A percentile compares a stretch with the other conserved stretches of the same genome.
These are phyloP conservation scores for Strobilomyces dryophilus DNA, from an alignment of 768 basidiomycete species.

Conservation along the genomic window DNA sequence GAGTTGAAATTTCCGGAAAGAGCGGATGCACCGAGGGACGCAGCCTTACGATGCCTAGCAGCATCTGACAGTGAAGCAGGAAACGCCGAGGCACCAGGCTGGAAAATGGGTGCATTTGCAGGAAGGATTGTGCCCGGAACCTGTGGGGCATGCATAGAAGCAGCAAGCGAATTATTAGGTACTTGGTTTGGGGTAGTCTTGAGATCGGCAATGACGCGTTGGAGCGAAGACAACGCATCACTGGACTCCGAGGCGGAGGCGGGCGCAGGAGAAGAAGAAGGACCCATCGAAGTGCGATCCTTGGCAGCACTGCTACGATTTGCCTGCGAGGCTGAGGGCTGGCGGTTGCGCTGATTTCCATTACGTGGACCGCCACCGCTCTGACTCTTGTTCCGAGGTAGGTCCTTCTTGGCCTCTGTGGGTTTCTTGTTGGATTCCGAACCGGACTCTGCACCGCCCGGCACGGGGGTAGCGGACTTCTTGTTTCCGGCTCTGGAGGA, in stretches of 20 bases:
- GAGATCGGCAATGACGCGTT: slow-evolving; percentile 90
- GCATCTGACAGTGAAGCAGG: slow-evolving; percentile 45
- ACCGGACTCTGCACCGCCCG: slow-evolving; percentile 56
- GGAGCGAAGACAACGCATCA: slow-evolving; percentile 81
- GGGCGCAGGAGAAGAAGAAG: slow-evolving; percentile 45
- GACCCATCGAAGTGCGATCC: slow-evolving; percentile 40
- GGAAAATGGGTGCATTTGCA: slow-evolving; percentile 67
- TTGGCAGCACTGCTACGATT: slow-evolving; percentile 48
- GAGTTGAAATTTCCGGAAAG: slow-evolving; percentile 60
- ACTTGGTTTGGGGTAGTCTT: slow-evolving; percentile 66
- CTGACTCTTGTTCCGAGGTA: slow-evolving; percentile 50
- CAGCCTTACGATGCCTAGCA: slow-evolving; percentile 78
- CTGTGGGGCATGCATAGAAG: slow-evolving; percentile 48
- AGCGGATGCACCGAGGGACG: slow-evolving; percentile 59
- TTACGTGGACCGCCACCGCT: slow-evolving; percentile 43
- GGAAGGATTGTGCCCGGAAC: slow-evolving; percentile 47
- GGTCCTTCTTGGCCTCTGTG: slow-evolving; percentile 47
- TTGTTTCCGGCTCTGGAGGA: slow-evolving; percentile 67
- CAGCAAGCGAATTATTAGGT: slow-evolving; percentile 35
- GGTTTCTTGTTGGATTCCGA: slow-evolving; percentile 69
- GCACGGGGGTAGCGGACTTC: slow-evolving; percentile 39
- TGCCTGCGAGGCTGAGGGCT: slow-evolving; percentile 55
- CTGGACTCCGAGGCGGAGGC: slow-evolving; percentile 58
- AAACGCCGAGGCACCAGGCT: slow-evolving; percentile 61
- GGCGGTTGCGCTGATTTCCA: slow-evolving; percentile 51